Evolutionary conservation across 176 grass and related monocot genomes (phyloP).

Genomic region (Oryza nivara): DNA sequence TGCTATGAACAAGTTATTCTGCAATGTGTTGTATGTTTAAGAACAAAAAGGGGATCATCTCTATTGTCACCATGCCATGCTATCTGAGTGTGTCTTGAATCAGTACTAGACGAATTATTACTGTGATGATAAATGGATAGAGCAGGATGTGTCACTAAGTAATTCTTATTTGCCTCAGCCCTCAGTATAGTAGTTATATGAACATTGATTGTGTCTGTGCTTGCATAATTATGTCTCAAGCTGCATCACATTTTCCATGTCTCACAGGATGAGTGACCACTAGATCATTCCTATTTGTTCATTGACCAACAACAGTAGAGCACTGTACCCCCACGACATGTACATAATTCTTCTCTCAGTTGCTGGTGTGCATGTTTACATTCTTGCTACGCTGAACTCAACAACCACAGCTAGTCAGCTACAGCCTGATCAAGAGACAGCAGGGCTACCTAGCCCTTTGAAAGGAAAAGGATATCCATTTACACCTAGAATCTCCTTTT

Average conservation of each 20-base stretch:
- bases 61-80: background rate
- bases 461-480: slow-evolving; percentile 51
- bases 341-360: slow-evolving; percentile 12
- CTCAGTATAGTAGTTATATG: slow-evolving; percentile 16
- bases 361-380: slow-evolving; percentile 3
- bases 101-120: background rate
- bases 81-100: background rate
- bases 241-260: background rate
- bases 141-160: background rate
- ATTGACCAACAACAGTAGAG: background rate
- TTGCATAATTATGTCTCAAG: slow-evolving; percentile 1
- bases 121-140: background rate
- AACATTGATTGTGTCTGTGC: background rate
- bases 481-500: slow-evolving; percentile 21
- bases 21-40: background rate
- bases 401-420: slow-evolving; percentile 9
- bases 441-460: slow-evolving; percentile 29
- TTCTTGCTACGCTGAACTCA: background rate
- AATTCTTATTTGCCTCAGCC: background rate
- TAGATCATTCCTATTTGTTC: slow-evolving; percentile 11
- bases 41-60: background rate
- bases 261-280: slow-evolving; percentile 27
- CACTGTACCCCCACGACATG: background rate
- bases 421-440: slow-evolving; percentile 27
- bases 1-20: background rate